Conservation (phyloP, 2,329 filamentous ascomycete genomes). For the Colletotrichum karsti region DNA sequence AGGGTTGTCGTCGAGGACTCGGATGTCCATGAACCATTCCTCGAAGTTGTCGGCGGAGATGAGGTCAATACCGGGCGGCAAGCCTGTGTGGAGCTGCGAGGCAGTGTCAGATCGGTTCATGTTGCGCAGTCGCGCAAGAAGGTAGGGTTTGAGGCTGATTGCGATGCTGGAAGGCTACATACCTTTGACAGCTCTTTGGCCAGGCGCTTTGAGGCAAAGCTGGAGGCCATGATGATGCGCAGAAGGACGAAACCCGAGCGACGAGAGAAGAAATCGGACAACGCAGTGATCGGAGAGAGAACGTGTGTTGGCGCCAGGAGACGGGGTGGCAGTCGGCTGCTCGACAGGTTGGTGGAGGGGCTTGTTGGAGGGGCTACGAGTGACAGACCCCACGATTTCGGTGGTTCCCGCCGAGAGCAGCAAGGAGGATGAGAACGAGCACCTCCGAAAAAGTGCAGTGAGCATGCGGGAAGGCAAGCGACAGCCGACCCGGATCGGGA, state of each 20-base stretch:
- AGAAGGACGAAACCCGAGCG: not conserved
- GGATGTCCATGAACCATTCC: constrained; percentile 93
- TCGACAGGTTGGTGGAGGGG: constrained; percentile 10
- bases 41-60: constrained; percentile 84
- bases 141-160: not conserved
- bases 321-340: not conserved
- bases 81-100: constrained; percentile 47
- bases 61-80: constrained; percentile 78
- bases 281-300: not conserved
- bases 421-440: not conserved
- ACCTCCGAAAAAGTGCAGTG: not conserved
- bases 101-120: constrained; percentile 4
- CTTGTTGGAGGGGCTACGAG: constrained; percentile 26
- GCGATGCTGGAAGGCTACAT: constrained; percentile 22
- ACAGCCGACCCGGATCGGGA: not conserved
- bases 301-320: not conserved
- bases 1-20: constrained; percentile 89
- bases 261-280: not conserved
- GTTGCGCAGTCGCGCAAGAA: not conserved
- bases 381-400: constrained; percentile 26
- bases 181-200: constrained; percentile 69
- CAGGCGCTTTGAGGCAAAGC: constrained; percentile 64
- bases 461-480: not conserved
- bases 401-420: constrained; percentile 23
- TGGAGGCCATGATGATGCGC: constrained; percentile 45